Percentiles rank a stretch among this genome's conserved stretches.
These are phyloP conservation scores for Sclerotinia borealis DNA, from an alignment of 2,329 filamentous ascomycete genomes.

Conservation along the genomic window DNA sequence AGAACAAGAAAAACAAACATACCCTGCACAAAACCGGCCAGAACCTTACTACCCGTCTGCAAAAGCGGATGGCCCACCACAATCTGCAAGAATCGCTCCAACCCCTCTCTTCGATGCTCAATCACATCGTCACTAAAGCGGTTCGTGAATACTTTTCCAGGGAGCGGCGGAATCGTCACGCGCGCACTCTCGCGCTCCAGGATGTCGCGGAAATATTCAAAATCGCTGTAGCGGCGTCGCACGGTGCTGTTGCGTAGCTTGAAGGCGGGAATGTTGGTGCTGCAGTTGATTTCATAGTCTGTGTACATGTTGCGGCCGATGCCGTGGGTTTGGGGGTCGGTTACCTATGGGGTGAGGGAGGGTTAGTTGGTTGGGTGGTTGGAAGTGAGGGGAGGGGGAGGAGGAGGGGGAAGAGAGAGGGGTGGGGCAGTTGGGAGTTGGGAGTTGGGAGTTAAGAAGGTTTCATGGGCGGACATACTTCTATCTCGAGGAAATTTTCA, in stretches of 20 bases:
- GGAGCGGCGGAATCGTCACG: conserved; percentile 91
- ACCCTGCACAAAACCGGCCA: conserved; percentile 97
- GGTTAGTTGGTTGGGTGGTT: conserved; percentile 10
- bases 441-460: conserved; percentile 6
- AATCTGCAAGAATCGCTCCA: conserved; percentile 95
- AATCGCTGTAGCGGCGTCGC: conserved; percentile 91
- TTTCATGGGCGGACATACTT: conserved; percentile 50
- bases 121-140: conserved; percentile 98
- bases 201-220: conserved; percentile 98
- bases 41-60: conserved; percentile 95
- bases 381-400: not conserved
- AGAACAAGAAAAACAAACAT: conserved; percentile 31
- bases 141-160: conserved; percentile 97
- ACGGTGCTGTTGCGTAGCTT: conserved; percentile 87
- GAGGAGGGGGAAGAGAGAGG: not conserved
- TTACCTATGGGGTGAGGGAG: conserved; percentile 53
- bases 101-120: conserved; percentile 81
- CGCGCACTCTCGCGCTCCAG: conserved; percentile 90
- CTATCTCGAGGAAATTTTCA: conserved; percentile 98
- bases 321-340: conserved; percentile 89
- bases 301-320: conserved; percentile 97
- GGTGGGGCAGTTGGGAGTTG: conserved; percentile 12
- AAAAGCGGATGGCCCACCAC: conserved; percentile 93
- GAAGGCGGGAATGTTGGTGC: conserved; percentile 98
- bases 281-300: conserved; percentile 95